Percentiles rank a stretch among this genome's conserved stretches.
These are phyloP conservation scores for Trebouxia sp. DNA, from an alignment of 139 green algal species.

Conservation along the genomic window DNA sequence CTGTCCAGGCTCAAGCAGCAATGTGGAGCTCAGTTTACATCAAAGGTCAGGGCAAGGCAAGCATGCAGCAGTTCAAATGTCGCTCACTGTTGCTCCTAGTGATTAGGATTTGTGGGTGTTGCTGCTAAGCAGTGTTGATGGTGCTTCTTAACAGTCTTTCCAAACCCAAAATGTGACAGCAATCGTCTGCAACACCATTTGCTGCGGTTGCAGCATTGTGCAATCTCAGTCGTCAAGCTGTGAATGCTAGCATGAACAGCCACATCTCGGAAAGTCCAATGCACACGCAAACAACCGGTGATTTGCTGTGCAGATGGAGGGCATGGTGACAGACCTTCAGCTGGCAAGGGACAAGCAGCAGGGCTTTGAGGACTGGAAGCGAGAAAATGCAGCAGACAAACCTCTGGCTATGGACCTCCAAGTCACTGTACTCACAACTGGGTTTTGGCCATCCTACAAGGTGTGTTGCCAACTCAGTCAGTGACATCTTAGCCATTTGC, in stretches of 20 bases:
- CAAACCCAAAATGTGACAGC: neutral
- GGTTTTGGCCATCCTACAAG: conserved; percentile 89
- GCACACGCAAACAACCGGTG: neutral
- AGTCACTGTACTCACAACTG: conserved; percentile 92
- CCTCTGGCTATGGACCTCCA: conserved; percentile 77
- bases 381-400: conserved; percentile 41
- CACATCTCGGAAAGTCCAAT: neutral
- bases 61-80: too few relatives aligned
- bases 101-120: too few relatives aligned
- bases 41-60: conserved; percentile 74
- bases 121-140: too few relatives aligned
- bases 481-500: too few relatives aligned
- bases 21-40: conserved; percentile 95
- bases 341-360: conserved; percentile 88
- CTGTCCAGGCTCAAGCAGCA: conserved; percentile 98
- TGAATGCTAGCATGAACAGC: too few relatives aligned
- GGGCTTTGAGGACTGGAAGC: conserved; percentile 79
- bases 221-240: too few relatives aligned
- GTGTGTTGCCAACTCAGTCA: neutral
- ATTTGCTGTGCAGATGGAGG: conserved; percentile 66
- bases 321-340: conserved; percentile 75
- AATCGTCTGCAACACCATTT: too few relatives aligned
- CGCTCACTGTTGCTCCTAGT: too few relatives aligned
- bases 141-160: too few relatives aligned
- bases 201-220: too few relatives aligned